Evolutionary conservation across 2,329 filamentous ascomycete genomes (phyloP).

Genomic region (Colletotrichum agaves): DNA sequence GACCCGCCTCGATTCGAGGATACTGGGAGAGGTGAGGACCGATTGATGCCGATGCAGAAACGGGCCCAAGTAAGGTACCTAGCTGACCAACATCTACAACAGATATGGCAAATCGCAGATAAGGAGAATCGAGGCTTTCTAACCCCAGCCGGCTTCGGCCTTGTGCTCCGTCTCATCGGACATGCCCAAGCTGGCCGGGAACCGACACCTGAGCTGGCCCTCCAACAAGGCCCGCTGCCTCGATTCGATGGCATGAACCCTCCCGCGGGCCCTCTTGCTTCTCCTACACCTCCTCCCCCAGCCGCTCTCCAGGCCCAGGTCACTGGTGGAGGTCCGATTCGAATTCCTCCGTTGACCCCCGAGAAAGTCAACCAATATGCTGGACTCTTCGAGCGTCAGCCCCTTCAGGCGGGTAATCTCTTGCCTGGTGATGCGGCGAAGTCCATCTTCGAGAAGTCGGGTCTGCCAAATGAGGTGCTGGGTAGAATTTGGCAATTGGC

Average conservation of each 20-base stretch:
- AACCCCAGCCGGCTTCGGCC: constrained; percentile 90
- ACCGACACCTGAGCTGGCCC: constrained; percentile 82
- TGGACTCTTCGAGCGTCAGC: constrained; percentile 89
- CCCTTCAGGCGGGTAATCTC: constrained; percentile 75
- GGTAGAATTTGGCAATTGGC: constrained; percentile 97
- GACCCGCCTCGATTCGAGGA: constrained; percentile 85
- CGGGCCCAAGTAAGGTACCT: not conserved
- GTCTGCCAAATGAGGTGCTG: constrained; percentile 87
- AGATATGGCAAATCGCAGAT: constrained; percentile 99
- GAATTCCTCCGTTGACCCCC: constrained; percentile 87
- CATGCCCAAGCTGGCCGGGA: constrained; percentile 91
- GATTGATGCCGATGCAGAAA: not conserved
- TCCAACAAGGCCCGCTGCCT: constrained; percentile 88
- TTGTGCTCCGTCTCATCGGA: constrained; percentile 92
- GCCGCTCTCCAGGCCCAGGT: constrained; percentile 64
- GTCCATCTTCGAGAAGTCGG: constrained; percentile 93
- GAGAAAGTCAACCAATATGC: constrained; percentile 93
- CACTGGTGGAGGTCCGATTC: constrained; percentile 75
- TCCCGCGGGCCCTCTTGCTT: constrained; percentile 41
- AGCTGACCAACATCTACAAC: constrained; percentile 33
- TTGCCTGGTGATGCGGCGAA: constrained; percentile 89
- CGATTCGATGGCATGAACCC: constrained; percentile 82
- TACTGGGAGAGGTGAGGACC: constrained; percentile 81
- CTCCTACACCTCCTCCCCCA: constrained; percentile 61
- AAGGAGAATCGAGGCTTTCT: constrained; percentile 95